These are phyloP conservation scores for Fraxinus anomala DNA, from an alignment of 257 asterid species.

Conservation along the genomic window DNA sequence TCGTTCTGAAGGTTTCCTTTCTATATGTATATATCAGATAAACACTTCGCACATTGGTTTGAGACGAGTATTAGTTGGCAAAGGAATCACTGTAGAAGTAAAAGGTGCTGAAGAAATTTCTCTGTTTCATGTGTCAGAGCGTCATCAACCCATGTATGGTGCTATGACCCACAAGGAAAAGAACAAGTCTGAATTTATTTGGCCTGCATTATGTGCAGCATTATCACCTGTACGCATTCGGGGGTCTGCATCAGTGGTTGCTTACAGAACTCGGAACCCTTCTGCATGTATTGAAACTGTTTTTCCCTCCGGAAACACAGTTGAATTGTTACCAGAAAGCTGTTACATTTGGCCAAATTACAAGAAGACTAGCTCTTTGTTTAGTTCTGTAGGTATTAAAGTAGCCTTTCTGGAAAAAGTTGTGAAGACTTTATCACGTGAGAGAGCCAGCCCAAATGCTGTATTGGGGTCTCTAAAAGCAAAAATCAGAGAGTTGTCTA, in stretches of 20 bases:
- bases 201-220: constrained; percentile 51
- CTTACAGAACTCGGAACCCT: constrained; percentile 57
- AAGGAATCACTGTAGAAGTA: constrained; percentile 77
- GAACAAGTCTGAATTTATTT: constrained; percentile 28
- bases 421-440: constrained; percentile 38
- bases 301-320: constrained; percentile 38
- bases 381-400: constrained; percentile 38
- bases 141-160: constrained; percentile 33
- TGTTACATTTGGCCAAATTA: constrained; percentile 47
- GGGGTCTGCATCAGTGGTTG: constrained; percentile 67
- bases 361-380: constrained; percentile 34
- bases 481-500: constrained; percentile 46
- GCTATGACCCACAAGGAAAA: constrained; percentile 28
- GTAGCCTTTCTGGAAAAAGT: constrained; percentile 47
- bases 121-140: constrained; percentile 39
- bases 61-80: constrained; percentile 61
- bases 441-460: constrained; percentile 26
- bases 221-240: constrained; percentile 46
- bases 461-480: constrained; percentile 44
- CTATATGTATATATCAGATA: constrained; percentile 41
- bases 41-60: constrained; percentile 57
- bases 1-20: constrained; percentile 22
- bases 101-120: constrained; percentile 66
- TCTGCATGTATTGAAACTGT: constrained; percentile 41
- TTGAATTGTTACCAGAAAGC: constrained; percentile 61